These are phyloP conservation scores for Nemania sp. DNA, from an alignment of 2,329 filamentous ascomycete genomes.

Conservation along the genomic window DNA sequence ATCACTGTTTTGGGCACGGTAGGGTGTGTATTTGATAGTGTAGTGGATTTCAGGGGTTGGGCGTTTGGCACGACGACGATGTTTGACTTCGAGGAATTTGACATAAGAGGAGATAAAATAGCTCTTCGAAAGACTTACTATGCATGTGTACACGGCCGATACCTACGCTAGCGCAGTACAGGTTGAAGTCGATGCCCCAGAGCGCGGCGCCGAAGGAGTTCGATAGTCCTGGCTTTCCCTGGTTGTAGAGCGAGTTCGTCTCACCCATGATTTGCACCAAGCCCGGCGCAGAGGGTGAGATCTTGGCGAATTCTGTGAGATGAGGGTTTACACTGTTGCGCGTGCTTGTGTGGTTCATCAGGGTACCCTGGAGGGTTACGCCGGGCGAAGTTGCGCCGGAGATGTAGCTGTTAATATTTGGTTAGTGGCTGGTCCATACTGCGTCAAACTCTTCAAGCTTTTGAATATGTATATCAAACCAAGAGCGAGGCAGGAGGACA, in stretches of 20 bases:
- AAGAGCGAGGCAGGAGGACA: background rate
- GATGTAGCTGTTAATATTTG: constrained; percentile 56
- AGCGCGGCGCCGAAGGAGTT: constrained; percentile 68
- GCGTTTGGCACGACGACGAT: too few relatives aligned
- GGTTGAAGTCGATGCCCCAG: constrained; percentile 65
- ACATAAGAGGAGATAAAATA: background rate
- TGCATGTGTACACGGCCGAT: constrained; percentile 66
- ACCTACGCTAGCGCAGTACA: constrained; percentile 58
- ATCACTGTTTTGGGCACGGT: background rate
- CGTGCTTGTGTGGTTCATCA: constrained; percentile 65
- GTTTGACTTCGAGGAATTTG: too few relatives aligned
- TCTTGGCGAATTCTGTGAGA: constrained; percentile 48
- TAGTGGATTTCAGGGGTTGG: too few relatives aligned
- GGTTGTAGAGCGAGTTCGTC: constrained; percentile 64
- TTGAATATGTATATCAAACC: background rate
- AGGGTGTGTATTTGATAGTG: too few relatives aligned
- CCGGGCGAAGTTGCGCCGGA: constrained; percentile 60
- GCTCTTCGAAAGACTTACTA: constrained; percentile 26
- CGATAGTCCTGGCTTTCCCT: constrained; percentile 63
- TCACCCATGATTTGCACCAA: constrained; percentile 63
- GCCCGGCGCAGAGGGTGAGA: constrained; percentile 42
- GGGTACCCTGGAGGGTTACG: constrained; percentile 62
- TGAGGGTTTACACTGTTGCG: constrained; percentile 52
- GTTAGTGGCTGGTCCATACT: background rate
- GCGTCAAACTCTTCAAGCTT: background rate